Conservation (phyloP, 345 rosid genomes). For the Acer yangbiense region DNA sequence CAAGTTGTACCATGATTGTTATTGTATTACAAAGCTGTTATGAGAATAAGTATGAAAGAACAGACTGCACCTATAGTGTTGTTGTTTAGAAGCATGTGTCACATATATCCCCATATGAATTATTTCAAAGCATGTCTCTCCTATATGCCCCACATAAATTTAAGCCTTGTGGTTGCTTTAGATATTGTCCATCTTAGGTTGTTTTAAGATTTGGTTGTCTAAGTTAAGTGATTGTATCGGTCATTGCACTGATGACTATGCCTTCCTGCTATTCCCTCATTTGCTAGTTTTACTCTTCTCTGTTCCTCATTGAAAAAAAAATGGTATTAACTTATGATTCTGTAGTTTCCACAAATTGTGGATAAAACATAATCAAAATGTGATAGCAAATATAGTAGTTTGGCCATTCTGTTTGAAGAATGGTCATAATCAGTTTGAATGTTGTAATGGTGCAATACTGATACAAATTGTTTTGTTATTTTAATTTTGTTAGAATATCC, state of each 20-base stretch:
- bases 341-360: no score
- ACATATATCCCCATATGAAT: neutral
- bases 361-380: neutral
- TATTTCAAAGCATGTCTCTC: neutral
- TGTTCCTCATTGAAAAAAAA: neutral
- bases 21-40: neutral
- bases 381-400: neutral
- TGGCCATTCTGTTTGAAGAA: neutral
- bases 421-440: neutral
- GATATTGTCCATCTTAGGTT: neutral
- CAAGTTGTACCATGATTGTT: neutral
- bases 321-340: no score
- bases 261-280: neutral
- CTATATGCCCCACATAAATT: neutral
- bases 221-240: constrained; percentile 1
- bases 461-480: neutral
- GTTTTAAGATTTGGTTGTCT: neutral
- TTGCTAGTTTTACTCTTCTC: neutral
- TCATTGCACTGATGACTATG: neutral
- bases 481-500: neutral
- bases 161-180: neutral
- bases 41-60: neutral
- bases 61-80: neutral
- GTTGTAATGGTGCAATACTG: neutral
- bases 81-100: neutral